Percentiles rank a stretch among this genome's conserved stretches.
phyloP scores from a whole-genome alignment of 331 rosid species.

The Acacia concinna region DNA sequence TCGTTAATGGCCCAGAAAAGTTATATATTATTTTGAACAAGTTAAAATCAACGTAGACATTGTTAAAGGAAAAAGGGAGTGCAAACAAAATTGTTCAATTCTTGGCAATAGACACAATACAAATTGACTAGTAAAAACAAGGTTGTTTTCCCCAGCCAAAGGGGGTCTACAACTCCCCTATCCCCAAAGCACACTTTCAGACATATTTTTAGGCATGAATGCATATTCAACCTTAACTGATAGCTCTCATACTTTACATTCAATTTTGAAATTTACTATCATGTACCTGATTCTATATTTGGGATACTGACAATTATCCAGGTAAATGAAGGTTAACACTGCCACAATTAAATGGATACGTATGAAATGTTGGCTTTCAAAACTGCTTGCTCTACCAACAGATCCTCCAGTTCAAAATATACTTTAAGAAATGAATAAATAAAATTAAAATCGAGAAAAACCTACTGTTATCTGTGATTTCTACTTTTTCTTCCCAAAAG shows the following conservation, averaged over 20 bases:
- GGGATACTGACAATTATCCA: neutral
- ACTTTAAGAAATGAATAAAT: neutral
- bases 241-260: slow-evolving; percentile 4
- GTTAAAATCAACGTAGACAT: neutral
- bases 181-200: neutral
- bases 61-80: slow-evolving; percentile 5
- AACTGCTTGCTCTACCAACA: slow-evolving; percentile 23
- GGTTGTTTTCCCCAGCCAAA: slow-evolving; percentile 6
- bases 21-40: slow-evolving; percentile 4
- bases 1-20: neutral
- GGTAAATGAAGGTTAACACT: neutral
- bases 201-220: neutral
- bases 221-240: slow-evolving; percentile 22
- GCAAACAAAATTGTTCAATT: slow-evolving; percentile 12
- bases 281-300: slow-evolving; percentile 19
- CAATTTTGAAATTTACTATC: slow-evolving; percentile 12
- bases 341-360: slow-evolving; percentile 13
- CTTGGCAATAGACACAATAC: neutral
- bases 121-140: slow-evolving; percentile 5
- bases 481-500: slow-evolving; percentile 4
- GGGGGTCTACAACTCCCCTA: neutral
- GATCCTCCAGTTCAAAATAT: slow-evolving; percentile 16
- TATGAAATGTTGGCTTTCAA: neutral
- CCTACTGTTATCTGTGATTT: slow-evolving; percentile 11
- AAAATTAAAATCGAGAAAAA: neutral